Evolutionary conservation across 495 filamentous ascomycete species (phyloP).

Genomic region (Daldinia vernicosa): DNA sequence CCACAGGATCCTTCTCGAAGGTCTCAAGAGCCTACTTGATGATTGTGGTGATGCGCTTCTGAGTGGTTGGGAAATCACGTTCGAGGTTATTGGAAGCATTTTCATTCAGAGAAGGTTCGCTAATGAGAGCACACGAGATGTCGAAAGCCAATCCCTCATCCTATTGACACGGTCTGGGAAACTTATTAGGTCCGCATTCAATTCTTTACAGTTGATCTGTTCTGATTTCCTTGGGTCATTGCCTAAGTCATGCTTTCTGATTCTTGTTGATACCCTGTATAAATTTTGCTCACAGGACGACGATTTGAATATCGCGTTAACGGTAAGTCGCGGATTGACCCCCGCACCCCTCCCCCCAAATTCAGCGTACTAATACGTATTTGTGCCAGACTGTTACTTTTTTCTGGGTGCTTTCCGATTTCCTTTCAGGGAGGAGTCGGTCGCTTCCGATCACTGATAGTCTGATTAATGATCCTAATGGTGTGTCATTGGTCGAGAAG

Average conservation of each 20-base stretch:
- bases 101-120: conserved; percentile 63
- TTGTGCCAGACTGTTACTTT: conserved; percentile 78
- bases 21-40: conserved; percentile 82
- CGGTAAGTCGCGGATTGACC: conserved; percentile 57
- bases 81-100: conserved; percentile 84
- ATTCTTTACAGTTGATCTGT: conserved; percentile 88
- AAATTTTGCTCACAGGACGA: conserved; percentile 86
- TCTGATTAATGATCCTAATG: conserved; percentile 61
- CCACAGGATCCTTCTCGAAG: conserved; percentile 82
- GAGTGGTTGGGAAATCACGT: conserved; percentile 83
- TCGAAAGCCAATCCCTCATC: conserved; percentile 28
- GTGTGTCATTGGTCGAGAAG: conserved; percentile 58
- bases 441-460: conserved; percentile 57
- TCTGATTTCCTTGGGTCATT: conserved; percentile 89
- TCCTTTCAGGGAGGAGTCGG: conserved; percentile 65
- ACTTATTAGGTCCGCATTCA: conserved; percentile 84
- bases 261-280: conserved; percentile 86
- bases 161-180: conserved; percentile 70
- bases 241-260: conserved; percentile 79
- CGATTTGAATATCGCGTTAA: conserved; percentile 94
- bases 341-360: background rate
- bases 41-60: conserved; percentile 85
- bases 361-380: conserved; percentile 36
- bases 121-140: conserved; percentile 38
- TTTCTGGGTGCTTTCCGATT: conserved; percentile 94